Conservation (phyloP, 2,329 filamentous ascomycete genomes). For the Xylaria polymorpha region DNA sequence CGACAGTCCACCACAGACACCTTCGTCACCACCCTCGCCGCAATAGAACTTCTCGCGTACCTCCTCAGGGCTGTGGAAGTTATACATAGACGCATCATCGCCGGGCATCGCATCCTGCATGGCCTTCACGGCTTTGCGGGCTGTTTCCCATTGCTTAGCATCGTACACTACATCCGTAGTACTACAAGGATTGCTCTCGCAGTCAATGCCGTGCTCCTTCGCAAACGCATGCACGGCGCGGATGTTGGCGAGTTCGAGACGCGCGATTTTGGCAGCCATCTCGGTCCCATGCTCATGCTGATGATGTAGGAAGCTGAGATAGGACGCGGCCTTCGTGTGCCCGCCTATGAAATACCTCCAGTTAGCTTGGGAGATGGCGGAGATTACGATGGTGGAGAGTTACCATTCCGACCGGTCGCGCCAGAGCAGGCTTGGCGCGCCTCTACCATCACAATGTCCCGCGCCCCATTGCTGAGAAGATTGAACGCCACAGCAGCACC, state of each 20-base stretch:
- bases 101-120: constrained; percentile 59
- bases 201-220: constrained; percentile 57
- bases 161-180: constrained; percentile 71
- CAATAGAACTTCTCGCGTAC: constrained; percentile 56
- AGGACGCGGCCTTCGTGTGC: constrained; percentile 58
- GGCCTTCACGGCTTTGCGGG: constrained; percentile 54
- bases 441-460: constrained; percentile 70
- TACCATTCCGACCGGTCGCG: constrained; percentile 70
- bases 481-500: constrained; percentile 69
- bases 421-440: constrained; percentile 74
- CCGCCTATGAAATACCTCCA: constrained; percentile 47
- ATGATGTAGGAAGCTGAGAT: constrained; percentile 63
- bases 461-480: constrained; percentile 55
- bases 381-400: not conserved
- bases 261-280: constrained; percentile 62
- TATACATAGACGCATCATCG: constrained; percentile 58
- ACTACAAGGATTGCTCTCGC: constrained; percentile 62
- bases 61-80: constrained; percentile 56
- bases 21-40: constrained; percentile 46
- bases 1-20: constrained; percentile 59
- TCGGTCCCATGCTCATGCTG: constrained; percentile 57
- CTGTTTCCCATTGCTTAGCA: constrained; percentile 53
- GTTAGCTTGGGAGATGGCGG: constrained; percentile 12
- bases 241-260: constrained; percentile 65
- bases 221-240: constrained; percentile 66